Evolutionary conservation across 129 eudicot genomes (phyloP), one percentile per base, ranked within the genome.

Genomic region (Saposhnikovia divaricata): DNA sequence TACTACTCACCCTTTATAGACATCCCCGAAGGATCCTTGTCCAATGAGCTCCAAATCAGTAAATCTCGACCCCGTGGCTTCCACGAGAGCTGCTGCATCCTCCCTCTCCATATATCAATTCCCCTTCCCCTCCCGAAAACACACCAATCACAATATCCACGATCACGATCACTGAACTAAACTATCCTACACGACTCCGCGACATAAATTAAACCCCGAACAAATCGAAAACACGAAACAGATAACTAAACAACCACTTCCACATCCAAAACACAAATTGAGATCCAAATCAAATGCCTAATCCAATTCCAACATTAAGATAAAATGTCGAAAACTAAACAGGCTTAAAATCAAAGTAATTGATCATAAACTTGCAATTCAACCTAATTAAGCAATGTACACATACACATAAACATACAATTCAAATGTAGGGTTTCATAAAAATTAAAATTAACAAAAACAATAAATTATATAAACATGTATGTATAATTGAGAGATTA

Each of bases 1-100:
- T n/a, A 79, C 82, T 79, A 89, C 73, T 68, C 73, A 94, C 98
- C 96, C 98, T 74, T 94, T 94, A 57, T 87, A 94, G 65, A 94
- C 98, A 84, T 94, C 98, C 5, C 98, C 98, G 77, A 94, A 94
- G 1, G 98, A 91, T 9, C 98, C 98, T 85, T 93, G 88, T 83
- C 98, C 98, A 80, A 94, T 94, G 77, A 94, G 93, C 87, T 94
- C 97, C 85, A 94, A 75, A 79, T 89, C 72, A 66, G 89, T 83
- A 78, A 91, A 94, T 76, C 97, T 90, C 25, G 97, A 90, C 57
- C 97, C 98, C 0, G 97, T 70, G 28, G 89, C 93, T 84, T 91
- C 98, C 50, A 91, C 78, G 31, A 94, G 87, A 75, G 87, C 96
- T 8, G 90, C 93, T 19, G 89, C 97, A 85, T 94, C 98, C 45